Evolutionary conservation across 2,329 filamentous ascomycete species (phyloP).

Genomic region (Rutstroemia sydowiana): DNA sequence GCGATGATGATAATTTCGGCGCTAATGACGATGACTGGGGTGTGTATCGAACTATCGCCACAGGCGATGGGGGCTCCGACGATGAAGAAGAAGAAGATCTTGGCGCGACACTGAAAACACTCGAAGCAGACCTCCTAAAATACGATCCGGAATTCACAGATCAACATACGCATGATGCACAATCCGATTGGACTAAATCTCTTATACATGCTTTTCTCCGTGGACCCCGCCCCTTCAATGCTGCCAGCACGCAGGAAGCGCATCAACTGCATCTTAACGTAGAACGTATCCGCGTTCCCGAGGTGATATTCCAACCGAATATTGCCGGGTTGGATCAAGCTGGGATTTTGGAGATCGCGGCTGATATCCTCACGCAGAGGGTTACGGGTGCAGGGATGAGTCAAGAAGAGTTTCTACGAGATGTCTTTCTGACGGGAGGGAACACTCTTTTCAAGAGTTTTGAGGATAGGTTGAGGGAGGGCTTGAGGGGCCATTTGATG

Average conservation of each 20-base stretch:
- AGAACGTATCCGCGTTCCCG: constrained; percentile 87
- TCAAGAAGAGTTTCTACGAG: constrained; percentile 65
- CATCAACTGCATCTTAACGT: constrained; percentile 94
- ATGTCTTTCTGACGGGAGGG: constrained; percentile 93
- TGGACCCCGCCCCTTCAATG: constrained; percentile 79
- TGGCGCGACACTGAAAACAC: constrained; percentile 59
- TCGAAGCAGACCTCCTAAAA: constrained; percentile 78
- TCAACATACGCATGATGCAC: constrained; percentile 83
- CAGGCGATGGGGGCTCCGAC: constrained; percentile 75
- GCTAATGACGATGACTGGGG: constrained; percentile 98
- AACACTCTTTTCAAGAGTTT: constrained; percentile 82
- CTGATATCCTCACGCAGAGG: constrained; percentile 81
- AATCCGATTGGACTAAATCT: constrained; percentile 91
- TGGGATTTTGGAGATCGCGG: constrained; percentile 84
- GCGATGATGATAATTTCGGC: constrained; percentile 93
- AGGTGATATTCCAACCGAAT: constrained; percentile 85
- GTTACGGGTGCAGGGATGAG: constrained; percentile 47
- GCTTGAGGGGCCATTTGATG: constrained; percentile 66
- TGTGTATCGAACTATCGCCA: constrained; percentile 87
- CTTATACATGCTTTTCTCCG: constrained; percentile 84
- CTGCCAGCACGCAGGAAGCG: constrained; percentile 69
- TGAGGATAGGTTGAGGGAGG: constrained; percentile 69
- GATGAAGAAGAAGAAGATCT: constrained; percentile 91
- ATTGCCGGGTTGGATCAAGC: constrained; percentile 92
- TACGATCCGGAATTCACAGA: constrained; percentile 88